Percentiles rank a stretch among this genome's conserved stretches.
These are phyloP conservation scores for Boletus sp. DNA, from an alignment of 768 basidiomycete genomes.

Conservation along the genomic window DNA sequence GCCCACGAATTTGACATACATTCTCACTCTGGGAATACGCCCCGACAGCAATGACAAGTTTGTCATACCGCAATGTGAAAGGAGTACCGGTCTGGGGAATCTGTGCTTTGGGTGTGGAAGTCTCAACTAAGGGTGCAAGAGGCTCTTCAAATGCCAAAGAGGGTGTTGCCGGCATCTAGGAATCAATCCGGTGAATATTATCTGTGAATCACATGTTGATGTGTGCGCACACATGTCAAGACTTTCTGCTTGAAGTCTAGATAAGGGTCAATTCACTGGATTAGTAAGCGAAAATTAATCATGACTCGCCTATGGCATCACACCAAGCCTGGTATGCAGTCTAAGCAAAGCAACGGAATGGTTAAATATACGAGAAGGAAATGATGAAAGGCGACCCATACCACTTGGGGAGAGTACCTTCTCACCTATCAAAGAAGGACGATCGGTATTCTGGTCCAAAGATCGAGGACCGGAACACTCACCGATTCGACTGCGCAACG, in stretches of 20 bases:
- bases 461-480: slow-evolving; percentile 22
- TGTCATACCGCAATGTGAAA: slow-evolving; percentile 72
- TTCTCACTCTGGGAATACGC: slow-evolving; percentile 78
- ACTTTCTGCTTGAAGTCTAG: slow-evolving; percentile 61
- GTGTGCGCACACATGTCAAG: slow-evolving; percentile 54
- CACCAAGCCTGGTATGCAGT: slow-evolving; percentile 74
- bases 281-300: background rate
- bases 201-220: background rate
- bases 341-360: slow-evolving; percentile 30
- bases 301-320: slow-evolving; percentile 57
- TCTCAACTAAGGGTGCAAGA: slow-evolving; percentile 10
- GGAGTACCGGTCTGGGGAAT: slow-evolving; percentile 30
- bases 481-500: slow-evolving; percentile 80
- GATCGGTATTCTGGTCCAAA: slow-evolving; percentile 4
- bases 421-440: slow-evolving; percentile 41
- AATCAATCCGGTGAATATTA: background rate
- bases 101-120: slow-evolving; percentile 17
- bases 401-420: slow-evolving; percentile 54
- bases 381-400: slow-evolving; percentile 28
- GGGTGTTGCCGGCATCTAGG: slow-evolving; percentile 64
- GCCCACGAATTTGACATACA: slow-evolving; percentile 2
- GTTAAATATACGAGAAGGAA: background rate
- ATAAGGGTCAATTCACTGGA: slow-evolving; percentile 8
- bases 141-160: slow-evolving; percentile 35
- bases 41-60: slow-evolving; percentile 81